Evolutionary conservation across 768 basidiomycete genomes (phyloP).

Genomic region (Lentinula raphanica): DNA sequence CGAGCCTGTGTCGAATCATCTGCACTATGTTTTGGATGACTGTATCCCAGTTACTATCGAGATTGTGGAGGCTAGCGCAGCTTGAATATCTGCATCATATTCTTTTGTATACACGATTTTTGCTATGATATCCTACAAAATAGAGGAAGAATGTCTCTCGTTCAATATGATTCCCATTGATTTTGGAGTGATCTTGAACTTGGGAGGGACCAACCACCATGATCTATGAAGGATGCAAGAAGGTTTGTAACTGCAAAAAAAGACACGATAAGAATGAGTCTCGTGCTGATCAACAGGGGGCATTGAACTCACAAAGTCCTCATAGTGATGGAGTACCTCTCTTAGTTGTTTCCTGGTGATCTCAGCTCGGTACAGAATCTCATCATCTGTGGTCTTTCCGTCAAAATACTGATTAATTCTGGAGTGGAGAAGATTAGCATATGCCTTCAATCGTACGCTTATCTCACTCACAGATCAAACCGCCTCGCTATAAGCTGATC

Average conservation of each 20-base stretch:
- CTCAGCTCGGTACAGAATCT: constrained; percentile 86
- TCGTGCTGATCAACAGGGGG: background rate
- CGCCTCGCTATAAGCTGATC: constrained; percentile 61
- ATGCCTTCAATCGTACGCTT: background rate
- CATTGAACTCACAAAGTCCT: constrained; percentile 64
- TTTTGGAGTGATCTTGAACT: too few species aligned
- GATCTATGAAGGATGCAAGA: constrained; percentile 34
- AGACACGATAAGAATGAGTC: constrained; percentile 3
- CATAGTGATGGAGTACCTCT: constrained; percentile 78
- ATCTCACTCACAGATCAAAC: constrained; percentile 73
- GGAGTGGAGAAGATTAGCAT: background rate
- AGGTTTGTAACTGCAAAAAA: constrained; percentile 35
- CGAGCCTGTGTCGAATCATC: constrained; percentile 37
- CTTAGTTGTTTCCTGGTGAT: constrained; percentile 81
- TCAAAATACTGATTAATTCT: constrained; percentile 91
- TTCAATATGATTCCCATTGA: too few species aligned
- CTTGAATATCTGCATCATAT: too few species aligned
- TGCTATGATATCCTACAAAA: too few species aligned
- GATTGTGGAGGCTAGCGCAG: background rate
- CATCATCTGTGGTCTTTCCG: constrained; percentile 86
- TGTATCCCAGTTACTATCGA: constrained; percentile 33
- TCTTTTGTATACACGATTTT: too few species aligned
- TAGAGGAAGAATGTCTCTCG: too few species aligned
- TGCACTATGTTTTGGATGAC: constrained; percentile 31
- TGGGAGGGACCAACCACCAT: too few species aligned